Evolutionary conservation across 2,329 filamentous ascomycete species (phyloP).

Genomic region (Cercospora brassicicola): DNA sequence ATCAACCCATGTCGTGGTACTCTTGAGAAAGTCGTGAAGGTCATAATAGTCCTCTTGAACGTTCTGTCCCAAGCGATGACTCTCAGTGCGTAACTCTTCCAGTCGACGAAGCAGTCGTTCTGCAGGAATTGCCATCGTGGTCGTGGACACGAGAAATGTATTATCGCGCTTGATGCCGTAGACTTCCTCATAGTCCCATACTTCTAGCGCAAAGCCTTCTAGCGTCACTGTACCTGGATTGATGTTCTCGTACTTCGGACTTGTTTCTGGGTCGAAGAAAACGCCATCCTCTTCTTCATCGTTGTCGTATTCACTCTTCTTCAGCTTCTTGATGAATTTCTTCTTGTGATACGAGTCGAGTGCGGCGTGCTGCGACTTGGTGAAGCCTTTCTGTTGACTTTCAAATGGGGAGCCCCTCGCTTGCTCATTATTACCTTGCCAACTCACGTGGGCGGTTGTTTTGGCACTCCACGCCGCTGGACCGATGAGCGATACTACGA

Average conservation of each 20-base stretch:
- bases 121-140: neutral
- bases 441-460: neutral
- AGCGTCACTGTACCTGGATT: neutral
- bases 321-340: neutral
- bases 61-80: neutral
- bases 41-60: neutral
- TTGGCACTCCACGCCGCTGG: neutral
- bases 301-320: neutral
- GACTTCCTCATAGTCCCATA: neutral
- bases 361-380: neutral
- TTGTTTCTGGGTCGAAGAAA: neutral
- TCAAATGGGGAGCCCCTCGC: neutral
- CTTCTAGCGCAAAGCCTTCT: constrained; percentile 1
- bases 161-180: neutral
- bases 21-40: neutral
- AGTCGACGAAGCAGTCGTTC: neutral
- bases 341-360: neutral
- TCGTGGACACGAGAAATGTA: neutral
- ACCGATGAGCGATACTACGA: neutral
- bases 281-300: neutral
- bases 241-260: constrained; percentile 1
- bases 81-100: constrained; percentile 1
- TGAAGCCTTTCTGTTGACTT: neutral
- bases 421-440: neutral
- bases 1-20: neutral